Evolutionary conservation across 106 monocot species (phyloP).

Genomic region (Acanthochlamys bracteata): DNA sequence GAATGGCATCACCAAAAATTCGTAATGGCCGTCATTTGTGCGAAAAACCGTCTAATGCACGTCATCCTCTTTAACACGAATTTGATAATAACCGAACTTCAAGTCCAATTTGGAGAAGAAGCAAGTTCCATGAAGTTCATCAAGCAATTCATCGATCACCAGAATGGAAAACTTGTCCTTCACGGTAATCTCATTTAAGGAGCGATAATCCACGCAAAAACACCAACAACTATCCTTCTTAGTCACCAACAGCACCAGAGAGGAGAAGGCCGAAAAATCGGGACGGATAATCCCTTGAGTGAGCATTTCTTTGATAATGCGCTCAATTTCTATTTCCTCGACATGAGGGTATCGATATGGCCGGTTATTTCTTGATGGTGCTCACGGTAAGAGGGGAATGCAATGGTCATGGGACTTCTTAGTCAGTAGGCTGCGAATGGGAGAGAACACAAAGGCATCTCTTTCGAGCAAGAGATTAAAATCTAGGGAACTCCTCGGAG

Average conservation of each 20-base stretch:
- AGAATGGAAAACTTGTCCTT: neutral
- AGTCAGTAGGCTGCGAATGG: too few relatives aligned
- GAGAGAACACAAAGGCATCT: too few relatives aligned
- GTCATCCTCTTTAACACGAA: neutral
- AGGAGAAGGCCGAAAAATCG: neutral
- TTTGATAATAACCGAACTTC: neutral
- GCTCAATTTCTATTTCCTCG: too few relatives aligned
- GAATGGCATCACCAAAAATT: neutral
- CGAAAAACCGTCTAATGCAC: neutral
- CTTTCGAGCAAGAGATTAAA: too few relatives aligned
- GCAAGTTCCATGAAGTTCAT: neutral
- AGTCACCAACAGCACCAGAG: neutral
- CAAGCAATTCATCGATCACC: neutral
- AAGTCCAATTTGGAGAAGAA: neutral
- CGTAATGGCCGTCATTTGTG: neutral
- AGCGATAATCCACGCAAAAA: neutral
- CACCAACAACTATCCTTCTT: neutral
- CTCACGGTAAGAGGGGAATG: too few relatives aligned
- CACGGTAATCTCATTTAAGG: neutral
- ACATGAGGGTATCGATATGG: too few relatives aligned
- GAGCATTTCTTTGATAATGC: too few relatives aligned
- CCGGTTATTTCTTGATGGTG: too few relatives aligned
- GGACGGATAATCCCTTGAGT: neutral
- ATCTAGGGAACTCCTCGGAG: too few relatives aligned
- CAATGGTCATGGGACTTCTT: too few relatives aligned